Evolutionary conservation across 2,329 filamentous ascomycete genomes (phyloP), one percentile per base, ranked within the genome.

Genomic region (Fonsecaea pedrosoi): DNA sequence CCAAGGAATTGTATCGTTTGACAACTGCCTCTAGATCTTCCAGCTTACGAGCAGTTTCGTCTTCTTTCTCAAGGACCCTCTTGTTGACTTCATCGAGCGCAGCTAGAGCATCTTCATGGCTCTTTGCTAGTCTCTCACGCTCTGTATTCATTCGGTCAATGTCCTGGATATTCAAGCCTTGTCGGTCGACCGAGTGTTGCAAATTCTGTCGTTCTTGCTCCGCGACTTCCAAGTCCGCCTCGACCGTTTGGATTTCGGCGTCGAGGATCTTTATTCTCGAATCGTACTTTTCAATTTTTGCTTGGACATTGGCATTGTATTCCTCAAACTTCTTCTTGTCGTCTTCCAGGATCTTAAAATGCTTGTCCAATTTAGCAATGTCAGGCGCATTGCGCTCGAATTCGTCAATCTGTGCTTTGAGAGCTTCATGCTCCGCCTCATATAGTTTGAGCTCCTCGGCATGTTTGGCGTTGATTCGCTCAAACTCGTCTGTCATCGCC

Each of bases 121-220:
- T 91, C 74, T 90, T 94, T 71, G 96, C 92, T n/a, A 99, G 85
- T 55, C 95, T 89, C 75, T 99, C 95, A 61, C 94, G 89, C 78
- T 99, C 95, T 40, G 92, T 90, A 73, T 93, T 97, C 94, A 99
- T 97, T 78, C 95, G 92, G 84, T 99, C 95, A 76, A 99, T 98
- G 85, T 99, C 95, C 80, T 95, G 91, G 80, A 97, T 96, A 74
- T 93, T 96, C 77, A 99, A 94, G 2, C 95, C 95, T 76, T 96
- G 92, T 73, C 90, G 89, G 78, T 98, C 95, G 34, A 99, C 93
- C 35, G 91, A 89, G 66, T 90, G 89, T 77, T 98, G 94, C 9
- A 99, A 84, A 35, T 86, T 85, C 50, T 87, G 82, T 69, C 92
- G 88, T 77, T 99, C 95, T 15, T 91, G 89, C 71, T 98, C 94